A percentile compares a stretch with the other conserved stretches of the same genome.
Conservation (phyloP, 2,329 filamentous ascomycete genomes). For the Pseudogymnoascus pannorum region DNA sequence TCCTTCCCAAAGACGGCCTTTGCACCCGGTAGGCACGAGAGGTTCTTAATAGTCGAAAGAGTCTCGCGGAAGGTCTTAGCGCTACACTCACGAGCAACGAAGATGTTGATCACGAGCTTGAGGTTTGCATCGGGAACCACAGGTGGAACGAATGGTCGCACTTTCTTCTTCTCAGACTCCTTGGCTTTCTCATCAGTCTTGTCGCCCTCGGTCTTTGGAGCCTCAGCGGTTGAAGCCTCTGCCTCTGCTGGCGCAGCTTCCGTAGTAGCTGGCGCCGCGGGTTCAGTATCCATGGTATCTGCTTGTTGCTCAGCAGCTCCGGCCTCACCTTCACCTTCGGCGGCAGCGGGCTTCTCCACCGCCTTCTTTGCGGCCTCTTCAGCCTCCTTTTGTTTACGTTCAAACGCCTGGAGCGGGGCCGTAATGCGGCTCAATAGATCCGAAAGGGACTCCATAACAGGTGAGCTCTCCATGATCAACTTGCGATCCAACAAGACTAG, state of each 20-base stretch:
- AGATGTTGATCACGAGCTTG: slow-evolving; percentile 89
- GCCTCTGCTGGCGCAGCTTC: slow-evolving; percentile 14
- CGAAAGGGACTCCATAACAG: slow-evolving; percentile 90
- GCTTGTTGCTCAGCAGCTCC: slow-evolving; percentile 15
- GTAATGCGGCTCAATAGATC: slow-evolving; percentile 84
- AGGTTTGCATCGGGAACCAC: slow-evolving; percentile 84
- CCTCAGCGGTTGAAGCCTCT: slow-evolving; percentile 14
- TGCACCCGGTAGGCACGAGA: slow-evolving; percentile 85
- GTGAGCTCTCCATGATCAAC: slow-evolving; percentile 92
- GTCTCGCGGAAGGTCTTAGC: slow-evolving; percentile 98
- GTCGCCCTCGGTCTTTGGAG: slow-evolving; percentile 14
- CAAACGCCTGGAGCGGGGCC: slow-evolving; percentile 69
- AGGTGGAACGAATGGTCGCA: slow-evolving; percentile 66
- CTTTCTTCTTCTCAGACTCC: slow-evolving; percentile 28
- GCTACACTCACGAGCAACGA: slow-evolving; percentile 91
- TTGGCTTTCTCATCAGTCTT: slow-evolving; percentile 19
- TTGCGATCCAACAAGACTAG: slow-evolving; percentile 85
- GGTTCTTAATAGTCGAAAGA: slow-evolving; percentile 95
- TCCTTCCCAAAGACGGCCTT: slow-evolving; percentile 90
- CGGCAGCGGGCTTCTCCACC: slow-evolving; percentile 32
- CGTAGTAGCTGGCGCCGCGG: slow-evolving; percentile 21
- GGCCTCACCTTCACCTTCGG: slow-evolving; percentile 22
- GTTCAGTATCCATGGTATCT: slow-evolving; percentile 11
- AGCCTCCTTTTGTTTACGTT: slow-evolving; percentile 75
- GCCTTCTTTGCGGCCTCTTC: slow-evolving; percentile 45